These are phyloP conservation scores for Striga asiatica DNA, from an alignment of 257 asterid genomes.

Conservation along the genomic window DNA sequence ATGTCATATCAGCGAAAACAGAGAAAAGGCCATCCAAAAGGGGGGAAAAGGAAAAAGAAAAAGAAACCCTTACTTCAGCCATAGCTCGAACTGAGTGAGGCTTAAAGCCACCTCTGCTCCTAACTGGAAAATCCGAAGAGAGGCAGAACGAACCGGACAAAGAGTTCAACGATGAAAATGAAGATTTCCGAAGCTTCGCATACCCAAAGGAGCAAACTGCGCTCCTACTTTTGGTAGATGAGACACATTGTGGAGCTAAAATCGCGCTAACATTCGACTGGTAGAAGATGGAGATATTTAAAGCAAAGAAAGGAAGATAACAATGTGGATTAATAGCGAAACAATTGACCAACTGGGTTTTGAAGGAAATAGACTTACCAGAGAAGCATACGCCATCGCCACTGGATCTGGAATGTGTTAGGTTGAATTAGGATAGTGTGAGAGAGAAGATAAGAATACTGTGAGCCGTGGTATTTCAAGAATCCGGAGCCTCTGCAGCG, in stretches of 20 bases:
- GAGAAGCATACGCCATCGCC: constrained; percentile 56
- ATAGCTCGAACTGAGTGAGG: constrained; percentile 41
- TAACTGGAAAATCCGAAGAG: constrained; percentile 16
- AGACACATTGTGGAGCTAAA: constrained; percentile 33
- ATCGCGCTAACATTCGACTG: constrained; percentile 59
- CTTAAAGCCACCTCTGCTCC: constrained; percentile 16
- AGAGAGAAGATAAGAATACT: too few relatives aligned
- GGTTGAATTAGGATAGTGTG: too few relatives aligned
- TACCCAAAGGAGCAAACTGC: constrained; percentile 23
- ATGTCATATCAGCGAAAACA: constrained; percentile 7
- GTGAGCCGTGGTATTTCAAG: too few relatives aligned
- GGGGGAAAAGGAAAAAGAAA: too few relatives aligned
- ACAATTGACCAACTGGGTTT: constrained; percentile 18
- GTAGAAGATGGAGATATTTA: neutral
- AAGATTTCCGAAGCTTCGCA: constrained; percentile 22
- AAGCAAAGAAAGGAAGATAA: neutral
- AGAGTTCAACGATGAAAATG: constrained; percentile 35
- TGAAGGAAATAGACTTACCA: constrained; percentile 18
- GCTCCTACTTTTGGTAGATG: constrained; percentile 16
- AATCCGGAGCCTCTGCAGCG: too few relatives aligned
- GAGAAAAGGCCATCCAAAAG: neutral
- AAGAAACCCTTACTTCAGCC: constrained; percentile 46
- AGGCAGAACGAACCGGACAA: constrained; percentile 41
- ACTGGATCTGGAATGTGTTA: too few relatives aligned
- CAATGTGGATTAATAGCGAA: neutral